Conservation (phyloP, 2,329 filamentous ascomycete genomes). For the Fulvia fulva region DNA sequence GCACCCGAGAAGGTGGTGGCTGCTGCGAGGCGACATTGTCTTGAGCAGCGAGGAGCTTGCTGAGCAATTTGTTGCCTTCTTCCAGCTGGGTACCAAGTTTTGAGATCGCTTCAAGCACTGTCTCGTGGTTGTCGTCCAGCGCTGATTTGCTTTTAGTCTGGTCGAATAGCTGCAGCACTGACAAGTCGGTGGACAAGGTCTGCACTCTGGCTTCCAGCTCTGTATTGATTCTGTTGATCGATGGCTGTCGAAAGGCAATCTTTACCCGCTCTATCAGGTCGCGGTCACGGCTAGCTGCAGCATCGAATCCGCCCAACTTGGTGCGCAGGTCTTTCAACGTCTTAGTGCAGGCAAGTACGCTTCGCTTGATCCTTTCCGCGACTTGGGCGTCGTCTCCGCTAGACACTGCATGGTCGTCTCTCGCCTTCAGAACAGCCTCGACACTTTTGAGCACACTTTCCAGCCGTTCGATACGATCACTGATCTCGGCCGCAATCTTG, state of each 20-base stretch:
- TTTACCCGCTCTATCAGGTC: not conserved
- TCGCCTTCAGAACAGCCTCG: conserved; percentile 11
- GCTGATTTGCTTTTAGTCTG: conserved; percentile 10
- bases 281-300: not conserved
- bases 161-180: conserved; percentile 20
- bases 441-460: conserved; percentile 16
- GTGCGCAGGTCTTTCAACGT: not conserved
- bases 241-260: conserved; percentile 12
- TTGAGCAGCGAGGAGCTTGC: not conserved
- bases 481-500: conserved; percentile 16
- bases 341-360: not conserved
- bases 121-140: conserved; percentile 14
- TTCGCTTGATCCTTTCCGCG: not conserved
- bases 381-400: conserved; percentile 6
- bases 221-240: conserved; percentile 16
- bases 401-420: conserved; percentile 1
- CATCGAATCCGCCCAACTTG: not conserved
- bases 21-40: not conserved
- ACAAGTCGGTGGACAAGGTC: conserved; percentile 17
- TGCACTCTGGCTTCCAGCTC: conserved; percentile 23
- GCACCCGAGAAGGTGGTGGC: not conserved
- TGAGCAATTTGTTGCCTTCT: conserved; percentile 10
- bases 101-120: conserved; percentile 8
- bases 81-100: conserved; percentile 8
- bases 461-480: conserved; percentile 16